Conservation (phyloP, 139 green algal species). For the Auxenochlorella protothecoides region DNA sequence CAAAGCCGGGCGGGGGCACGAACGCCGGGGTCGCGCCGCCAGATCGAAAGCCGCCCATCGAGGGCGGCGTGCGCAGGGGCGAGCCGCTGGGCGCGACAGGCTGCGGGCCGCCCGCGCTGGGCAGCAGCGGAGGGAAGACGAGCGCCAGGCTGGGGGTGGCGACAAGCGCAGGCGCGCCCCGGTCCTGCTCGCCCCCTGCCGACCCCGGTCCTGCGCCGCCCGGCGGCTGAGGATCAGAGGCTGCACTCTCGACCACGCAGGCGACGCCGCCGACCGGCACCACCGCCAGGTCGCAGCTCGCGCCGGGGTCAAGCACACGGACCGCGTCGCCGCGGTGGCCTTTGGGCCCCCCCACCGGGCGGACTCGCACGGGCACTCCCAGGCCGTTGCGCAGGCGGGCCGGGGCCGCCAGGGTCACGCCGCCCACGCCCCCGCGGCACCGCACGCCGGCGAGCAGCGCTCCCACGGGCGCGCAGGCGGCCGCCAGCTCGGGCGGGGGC, state of each 20-base stretch:
- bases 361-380: too few relatives aligned
- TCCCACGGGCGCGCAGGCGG: too few relatives aligned
- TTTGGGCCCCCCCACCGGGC: not conserved
- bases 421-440: too few relatives aligned
- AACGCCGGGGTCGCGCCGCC: not conserved
- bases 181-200: not conserved
- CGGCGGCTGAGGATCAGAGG: not conserved
- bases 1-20: not conserved
- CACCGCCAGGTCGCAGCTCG: conserved; percentile 1
- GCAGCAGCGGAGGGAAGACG: conserved; percentile 6
- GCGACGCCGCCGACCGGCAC: conserved; percentile 3
- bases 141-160: not conserved
- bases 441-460: too few relatives aligned
- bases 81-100: too few relatives aligned
- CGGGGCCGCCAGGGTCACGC: too few relatives aligned
- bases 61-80: too few relatives aligned
- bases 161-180: not conserved
- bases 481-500: too few relatives aligned
- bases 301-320: not conserved
- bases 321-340: not conserved
- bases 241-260: not conserved
- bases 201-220: not conserved
- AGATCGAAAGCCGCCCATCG: too few relatives aligned
- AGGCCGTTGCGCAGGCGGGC: too few relatives aligned
- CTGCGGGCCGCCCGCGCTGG: too few relatives aligned